Evolutionary conservation across 371 early-diverging fungal genomes (phyloP).

Genomic region (Gilbertella persicaria): DNA sequence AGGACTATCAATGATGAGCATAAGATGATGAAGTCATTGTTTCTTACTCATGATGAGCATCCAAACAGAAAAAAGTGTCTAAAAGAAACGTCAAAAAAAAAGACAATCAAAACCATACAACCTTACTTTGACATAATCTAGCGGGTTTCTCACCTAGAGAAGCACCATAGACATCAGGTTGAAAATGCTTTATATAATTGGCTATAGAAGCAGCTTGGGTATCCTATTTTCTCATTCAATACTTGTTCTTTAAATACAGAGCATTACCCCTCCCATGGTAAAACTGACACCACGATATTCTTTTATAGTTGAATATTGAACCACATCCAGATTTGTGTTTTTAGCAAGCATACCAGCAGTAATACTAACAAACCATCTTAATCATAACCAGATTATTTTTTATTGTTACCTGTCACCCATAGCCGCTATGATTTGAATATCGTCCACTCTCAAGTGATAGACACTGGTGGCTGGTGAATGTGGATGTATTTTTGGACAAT

Average conservation of each 20-base stretch:
- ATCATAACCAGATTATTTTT: too few species aligned
- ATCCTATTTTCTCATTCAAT: slow-evolving; percentile 20
- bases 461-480: slow-evolving; percentile 19
- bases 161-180: slow-evolving; percentile 21
- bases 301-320: slow-evolving; percentile 16
- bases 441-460: slow-evolving; percentile 19
- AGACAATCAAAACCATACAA: not conserved
- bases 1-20: too few species aligned
- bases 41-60: slow-evolving; percentile 22
- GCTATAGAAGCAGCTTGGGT: slow-evolving; percentile 27
- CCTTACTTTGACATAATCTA: slow-evolving; percentile 27
- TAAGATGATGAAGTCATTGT: not conserved
- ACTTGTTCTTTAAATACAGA: not conserved
- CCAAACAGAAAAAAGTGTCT: slow-evolving; percentile 36
- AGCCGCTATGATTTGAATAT: slow-evolving; percentile 29
- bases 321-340: slow-evolving; percentile 25
- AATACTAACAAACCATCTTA: too few species aligned
- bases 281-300: slow-evolving; percentile 39
- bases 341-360: slow-evolving; percentile 31
- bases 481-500: slow-evolving; percentile 10
- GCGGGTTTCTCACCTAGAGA: slow-evolving; percentile 29
- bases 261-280: slow-evolving; percentile 34
- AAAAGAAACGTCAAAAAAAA: not conserved
- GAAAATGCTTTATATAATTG: slow-evolving; percentile 31
- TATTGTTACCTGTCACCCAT: slow-evolving; percentile 40